Percentiles rank a stretch among this genome's conserved stretches.
Conservation (phyloP, 1,284 basidiomycete species). For the Microbotryomycetes sp. region DNA sequence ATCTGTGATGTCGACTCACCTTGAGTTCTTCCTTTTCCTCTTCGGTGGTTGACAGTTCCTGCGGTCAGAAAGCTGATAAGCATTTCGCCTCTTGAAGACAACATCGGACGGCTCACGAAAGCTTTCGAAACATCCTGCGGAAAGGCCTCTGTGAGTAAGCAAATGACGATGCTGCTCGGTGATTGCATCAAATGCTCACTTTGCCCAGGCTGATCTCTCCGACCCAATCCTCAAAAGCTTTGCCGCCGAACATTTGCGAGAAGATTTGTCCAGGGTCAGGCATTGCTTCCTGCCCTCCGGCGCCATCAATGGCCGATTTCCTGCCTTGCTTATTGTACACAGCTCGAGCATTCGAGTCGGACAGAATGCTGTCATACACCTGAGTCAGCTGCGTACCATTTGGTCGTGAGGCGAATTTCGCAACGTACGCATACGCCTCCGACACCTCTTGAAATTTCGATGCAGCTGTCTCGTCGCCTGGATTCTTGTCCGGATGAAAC, state of each 20-base stretch:
- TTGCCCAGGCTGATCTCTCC: conserved; percentile 35
- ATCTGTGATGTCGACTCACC: conserved; percentile 9
- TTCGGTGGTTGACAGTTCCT: conserved; percentile 18
- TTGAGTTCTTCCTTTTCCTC: conserved; percentile 24
- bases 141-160: too few species aligned
- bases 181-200: neutral
- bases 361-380: conserved; percentile 36
- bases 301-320: conserved; percentile 26
- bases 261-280: conserved; percentile 35
- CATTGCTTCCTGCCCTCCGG: conserved; percentile 33
- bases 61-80: neutral
- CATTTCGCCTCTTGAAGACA: neutral
- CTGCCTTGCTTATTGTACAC: conserved; percentile 82
- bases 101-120: conserved; percentile 9
- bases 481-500: conserved; percentile 93
- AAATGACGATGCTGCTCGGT: too few species aligned
- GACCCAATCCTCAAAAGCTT: conserved; percentile 36
- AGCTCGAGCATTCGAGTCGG: conserved; percentile 65
- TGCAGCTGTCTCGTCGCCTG: conserved; percentile 38
- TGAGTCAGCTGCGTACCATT: conserved; percentile 26
- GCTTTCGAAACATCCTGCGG: conserved; percentile 25
- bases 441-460: conserved; percentile 86
- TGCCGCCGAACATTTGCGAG: conserved; percentile 33
- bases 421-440: conserved; percentile 45
- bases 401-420: conserved; percentile 51